Evolutionary conservation across 1,284 basidiomycete species (phyloP), one percentile per base, ranked within the genome.

Genomic region (Cutaneotrichosporon cyanovorans): DNA sequence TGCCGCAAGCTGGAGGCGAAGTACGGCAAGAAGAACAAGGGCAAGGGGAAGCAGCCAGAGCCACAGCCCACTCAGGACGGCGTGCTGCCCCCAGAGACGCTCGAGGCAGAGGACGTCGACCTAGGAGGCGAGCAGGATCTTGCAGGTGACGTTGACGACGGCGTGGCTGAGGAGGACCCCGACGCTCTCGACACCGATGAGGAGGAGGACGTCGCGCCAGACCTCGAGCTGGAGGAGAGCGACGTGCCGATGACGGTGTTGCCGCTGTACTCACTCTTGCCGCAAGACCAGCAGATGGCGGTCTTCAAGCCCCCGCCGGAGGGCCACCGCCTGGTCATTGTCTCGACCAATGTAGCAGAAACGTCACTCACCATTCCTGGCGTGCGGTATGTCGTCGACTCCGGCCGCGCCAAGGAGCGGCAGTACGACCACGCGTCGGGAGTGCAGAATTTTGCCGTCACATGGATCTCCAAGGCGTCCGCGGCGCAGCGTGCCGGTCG

Each of bases 401-500:
- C 78, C 41, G 84, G 84, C n/a, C 76, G 83, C 32, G 80, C 81
- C 4, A 87, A 87, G 73, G 93, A 98, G 75, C 71, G 81, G 39
- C 75, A 77, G 43, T 83, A 80, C 67, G 81, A 85, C 60, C 60
- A 75, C 3, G 59, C 69, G 5, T 78, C 76, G 40, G 82, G 82
- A 12, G 80, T 85, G 19, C 83, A 85, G 66, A 77, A 79, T 5
- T 87, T 84, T 74, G 77, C 81, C 53, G 77, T 87, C 19, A 75
- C 76, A 42, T 87, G 83, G 83, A 79, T 83, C 54, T 84, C 82
- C 49, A 85, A 85, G 63, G 84, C 84, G 1, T 83, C 82, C 4
- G 83, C 84, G 0, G 73, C 80, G 0, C 84, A 87, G 62, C 76
- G 84, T 44, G 78, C 83, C 0, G 84, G 84, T 65, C 79, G 84